phyloP scores from a whole-genome alignment of 805 yeast genomes.

The Starmerella gropengiesseri region DNA sequence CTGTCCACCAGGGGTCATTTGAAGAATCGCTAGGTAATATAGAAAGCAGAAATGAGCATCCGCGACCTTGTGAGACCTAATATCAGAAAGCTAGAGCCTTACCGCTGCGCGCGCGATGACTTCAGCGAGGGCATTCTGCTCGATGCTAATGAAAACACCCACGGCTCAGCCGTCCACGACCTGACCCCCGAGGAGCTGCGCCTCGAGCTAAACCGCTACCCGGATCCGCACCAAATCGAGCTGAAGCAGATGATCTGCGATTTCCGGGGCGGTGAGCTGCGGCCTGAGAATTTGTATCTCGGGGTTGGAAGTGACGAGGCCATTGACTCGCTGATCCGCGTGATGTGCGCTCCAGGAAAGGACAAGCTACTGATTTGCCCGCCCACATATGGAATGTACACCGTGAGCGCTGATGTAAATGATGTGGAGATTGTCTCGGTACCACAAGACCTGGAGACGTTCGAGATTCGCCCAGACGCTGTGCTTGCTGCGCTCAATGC shows the following conservation, averaged over 20 bases:
- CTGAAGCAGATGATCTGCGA: slow-evolving; percentile 62
- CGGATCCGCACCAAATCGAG: slow-evolving; percentile 86
- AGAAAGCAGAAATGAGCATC: slow-evolving; percentile 30
- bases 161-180: slow-evolving; percentile 63
- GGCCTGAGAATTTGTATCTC: slow-evolving; percentile 64
- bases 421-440: slow-evolving; percentile 71
- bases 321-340: slow-evolving; percentile 77
- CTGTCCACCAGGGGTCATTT: no score
- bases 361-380: slow-evolving; percentile 82
- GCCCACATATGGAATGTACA: slow-evolving; percentile 96
- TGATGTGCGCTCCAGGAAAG: slow-evolving; percentile 68
- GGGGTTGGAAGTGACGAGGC: slow-evolving; percentile 98
- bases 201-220: slow-evolving; percentile 74
- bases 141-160: slow-evolving; percentile 94
- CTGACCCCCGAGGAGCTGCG: slow-evolving; percentile 37
- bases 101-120: slow-evolving; percentile 94
- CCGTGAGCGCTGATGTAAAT: slow-evolving; percentile 80
- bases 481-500: slow-evolving; percentile 41
- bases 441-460: slow-evolving; percentile 47
- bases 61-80: slow-evolving; percentile 68
- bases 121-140: slow-evolving; percentile 76
- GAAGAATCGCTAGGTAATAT: no score
- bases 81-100: slow-evolving; percentile 72
- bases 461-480: slow-evolving; percentile 49
- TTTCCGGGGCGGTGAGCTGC: slow-evolving; percentile 52